A percentile compares a stretch with the other conserved stretches of the same genome.
Evolutionary conservation across 805 yeast genomes (phyloP).

Genomic region (Scheffersomyces spartinae): DNA sequence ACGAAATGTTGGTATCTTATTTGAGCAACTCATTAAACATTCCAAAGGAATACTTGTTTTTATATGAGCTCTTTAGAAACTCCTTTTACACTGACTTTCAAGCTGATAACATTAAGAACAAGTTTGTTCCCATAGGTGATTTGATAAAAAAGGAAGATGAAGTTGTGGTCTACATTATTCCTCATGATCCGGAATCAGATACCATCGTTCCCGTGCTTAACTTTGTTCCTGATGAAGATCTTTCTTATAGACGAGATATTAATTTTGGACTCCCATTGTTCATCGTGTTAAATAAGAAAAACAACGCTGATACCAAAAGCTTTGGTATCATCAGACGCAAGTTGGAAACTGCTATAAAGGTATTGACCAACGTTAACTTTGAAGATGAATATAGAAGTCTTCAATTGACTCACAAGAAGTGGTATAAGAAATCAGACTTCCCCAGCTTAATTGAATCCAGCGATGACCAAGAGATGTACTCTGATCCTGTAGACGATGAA

Average conservation of each 20-base stretch:
- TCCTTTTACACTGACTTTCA: slow-evolving; percentile 65
- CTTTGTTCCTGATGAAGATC: slow-evolving; percentile 23
- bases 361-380: slow-evolving; percentile 14
- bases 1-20: slow-evolving; percentile 49
- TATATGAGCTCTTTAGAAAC: slow-evolving; percentile 42
- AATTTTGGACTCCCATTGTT: slow-evolving; percentile 74
- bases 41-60: slow-evolving; percentile 13
- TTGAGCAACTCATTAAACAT: slow-evolving; percentile 37
- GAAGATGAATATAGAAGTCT: slow-evolving; percentile 12
- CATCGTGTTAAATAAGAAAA: slow-evolving; percentile 37
- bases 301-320: slow-evolving; percentile 42
- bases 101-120: slow-evolving; percentile 37
- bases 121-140: slow-evolving; percentile 55
- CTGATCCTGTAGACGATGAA: slow-evolving; percentile 8
- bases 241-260: slow-evolving; percentile 24
- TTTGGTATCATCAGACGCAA: slow-evolving; percentile 48
- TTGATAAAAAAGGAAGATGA: slow-evolving; percentile 52
- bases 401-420: slow-evolving; percentile 9
- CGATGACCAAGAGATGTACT: neutral
- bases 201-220: slow-evolving; percentile 50
- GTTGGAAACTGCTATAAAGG: slow-evolving; percentile 28
- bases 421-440: slow-evolving; percentile 19
- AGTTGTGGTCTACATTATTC: slow-evolving; percentile 47
- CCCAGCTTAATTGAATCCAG: too few species aligned
- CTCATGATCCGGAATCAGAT: slow-evolving; percentile 32